These are phyloP conservation scores for Eucalyptus urophylla DNA, from an alignment of 345 rosid genomes.

Conservation along the genomic window DNA sequence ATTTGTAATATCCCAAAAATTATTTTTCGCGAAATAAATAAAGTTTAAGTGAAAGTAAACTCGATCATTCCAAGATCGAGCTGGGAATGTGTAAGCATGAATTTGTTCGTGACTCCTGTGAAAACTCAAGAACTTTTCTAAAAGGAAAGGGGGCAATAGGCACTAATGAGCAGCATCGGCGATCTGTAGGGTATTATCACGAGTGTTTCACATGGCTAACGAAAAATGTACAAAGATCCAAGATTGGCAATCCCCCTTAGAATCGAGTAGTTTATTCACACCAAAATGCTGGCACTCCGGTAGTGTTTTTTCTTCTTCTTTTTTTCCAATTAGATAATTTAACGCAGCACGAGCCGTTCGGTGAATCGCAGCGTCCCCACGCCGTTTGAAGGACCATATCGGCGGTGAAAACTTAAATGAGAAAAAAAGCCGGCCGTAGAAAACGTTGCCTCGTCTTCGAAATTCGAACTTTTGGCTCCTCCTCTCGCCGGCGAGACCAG, in stretches of 20 bases:
- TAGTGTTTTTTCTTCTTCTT: too few relatives aligned
- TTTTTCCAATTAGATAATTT: fast-evolving
- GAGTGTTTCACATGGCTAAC: neutral
- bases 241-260: neutral
- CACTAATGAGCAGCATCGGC: neutral
- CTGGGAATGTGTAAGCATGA: neutral
- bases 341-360: neutral
- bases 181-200: neutral
- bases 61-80: neutral
- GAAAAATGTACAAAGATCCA: neutral
- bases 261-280: neutral
- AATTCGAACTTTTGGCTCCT: neutral
- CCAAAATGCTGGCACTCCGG: neutral
- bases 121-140: neutral
- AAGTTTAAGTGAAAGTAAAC: too few relatives aligned
- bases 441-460: too few relatives aligned
- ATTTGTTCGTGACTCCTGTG: too few relatives aligned
- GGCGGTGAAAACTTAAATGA: neutral
- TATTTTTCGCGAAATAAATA: too few relatives aligned
- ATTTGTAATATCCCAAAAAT: too few relatives aligned
- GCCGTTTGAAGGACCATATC: neutral
- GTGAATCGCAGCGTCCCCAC: neutral
- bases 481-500: neutral
- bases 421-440: neutral
- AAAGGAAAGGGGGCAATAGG: neutral